Conservation (phyloP, 176 grass and related monocot species). For the Aegilops tauschii region DNA sequence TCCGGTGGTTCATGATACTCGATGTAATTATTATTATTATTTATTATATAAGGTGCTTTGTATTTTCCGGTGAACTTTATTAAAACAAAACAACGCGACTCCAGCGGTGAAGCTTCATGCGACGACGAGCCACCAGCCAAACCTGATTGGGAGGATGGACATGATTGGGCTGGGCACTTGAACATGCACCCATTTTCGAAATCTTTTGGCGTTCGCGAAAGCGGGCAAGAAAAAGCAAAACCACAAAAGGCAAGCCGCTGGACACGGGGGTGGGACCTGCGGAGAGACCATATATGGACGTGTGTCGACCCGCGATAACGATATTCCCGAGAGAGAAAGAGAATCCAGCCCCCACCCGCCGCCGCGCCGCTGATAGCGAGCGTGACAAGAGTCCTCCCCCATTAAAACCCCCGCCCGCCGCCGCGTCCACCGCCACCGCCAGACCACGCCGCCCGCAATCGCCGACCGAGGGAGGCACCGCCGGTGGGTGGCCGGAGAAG, state of each 20-base stretch:
- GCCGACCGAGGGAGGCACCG: background rate
- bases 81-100: too few relatives aligned
- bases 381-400: background rate
- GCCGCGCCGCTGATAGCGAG: conserved; percentile 40
- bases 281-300: background rate
- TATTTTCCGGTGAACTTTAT: too few relatives aligned
- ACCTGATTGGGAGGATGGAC: too few relatives aligned
- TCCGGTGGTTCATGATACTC: too few relatives aligned
- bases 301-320: background rate
- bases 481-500: background rate
- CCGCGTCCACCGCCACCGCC: background rate
- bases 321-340: background rate
- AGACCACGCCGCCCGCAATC: conserved; percentile 8
- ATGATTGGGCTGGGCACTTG: background rate
- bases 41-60: too few relatives aligned
- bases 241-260: background rate
- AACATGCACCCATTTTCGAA: background rate
- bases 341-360: background rate
- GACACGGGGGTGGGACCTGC: background rate
- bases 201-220: background rate
- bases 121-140: too few relatives aligned
- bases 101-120: too few relatives aligned
- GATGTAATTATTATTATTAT: too few relatives aligned
- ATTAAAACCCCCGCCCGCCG: background rate
- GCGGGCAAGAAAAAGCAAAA: background rate